These are phyloP conservation scores for Cephaloascus albidus DNA, from an alignment of 805 yeast species.

Conservation along the genomic window DNA sequence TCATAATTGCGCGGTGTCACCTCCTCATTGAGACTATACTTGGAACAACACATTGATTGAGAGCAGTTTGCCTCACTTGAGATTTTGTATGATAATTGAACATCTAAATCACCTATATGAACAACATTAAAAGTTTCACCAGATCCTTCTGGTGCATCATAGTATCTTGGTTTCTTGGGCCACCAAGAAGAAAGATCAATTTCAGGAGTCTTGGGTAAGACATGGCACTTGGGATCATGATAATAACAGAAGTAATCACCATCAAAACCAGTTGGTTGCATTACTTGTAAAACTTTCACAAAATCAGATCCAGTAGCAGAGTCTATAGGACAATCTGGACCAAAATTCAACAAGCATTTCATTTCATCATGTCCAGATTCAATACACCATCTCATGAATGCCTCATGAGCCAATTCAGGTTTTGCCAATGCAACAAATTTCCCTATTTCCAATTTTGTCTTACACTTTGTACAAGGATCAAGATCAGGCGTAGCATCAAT, in stretches of 20 bases:
- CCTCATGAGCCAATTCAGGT: constrained; percentile 12
- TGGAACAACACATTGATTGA: constrained; percentile 2
- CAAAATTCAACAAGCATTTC: constrained; percentile 10
- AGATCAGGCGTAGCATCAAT: constrained; percentile 6
- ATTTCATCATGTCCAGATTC: constrained; percentile 9
- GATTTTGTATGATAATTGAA: constrained; percentile 2
- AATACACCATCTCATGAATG: constrained; percentile 14
- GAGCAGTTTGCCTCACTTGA: constrained; percentile 4
- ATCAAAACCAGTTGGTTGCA: constrained; percentile 14
- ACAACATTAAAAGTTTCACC: constrained; percentile 2
- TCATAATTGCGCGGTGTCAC: background rate
- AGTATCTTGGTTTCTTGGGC: constrained; percentile 4
- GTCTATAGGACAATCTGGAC: constrained; percentile 3
- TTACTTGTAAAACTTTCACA: constrained; percentile 10
- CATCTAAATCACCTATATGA: constrained; percentile 2
- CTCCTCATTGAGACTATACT: constrained; percentile 1
- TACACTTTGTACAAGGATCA: constrained; percentile 4
- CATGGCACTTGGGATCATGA: constrained; percentile 9
- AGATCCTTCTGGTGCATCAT: constrained; percentile 4
- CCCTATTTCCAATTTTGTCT: constrained; percentile 3
- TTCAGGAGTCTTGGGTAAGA: constrained; percentile 5
- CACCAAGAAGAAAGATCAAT: constrained; percentile 3
- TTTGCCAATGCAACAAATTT: constrained; percentile 8
- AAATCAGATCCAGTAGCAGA: constrained; percentile 13
- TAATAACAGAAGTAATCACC: constrained; percentile 18